Percentiles rank a stretch among this genome's conserved stretches.
Conservation (phyloP, 2,329 filamentous ascomycete species). For the Albifimbria verrucaria region DNA sequence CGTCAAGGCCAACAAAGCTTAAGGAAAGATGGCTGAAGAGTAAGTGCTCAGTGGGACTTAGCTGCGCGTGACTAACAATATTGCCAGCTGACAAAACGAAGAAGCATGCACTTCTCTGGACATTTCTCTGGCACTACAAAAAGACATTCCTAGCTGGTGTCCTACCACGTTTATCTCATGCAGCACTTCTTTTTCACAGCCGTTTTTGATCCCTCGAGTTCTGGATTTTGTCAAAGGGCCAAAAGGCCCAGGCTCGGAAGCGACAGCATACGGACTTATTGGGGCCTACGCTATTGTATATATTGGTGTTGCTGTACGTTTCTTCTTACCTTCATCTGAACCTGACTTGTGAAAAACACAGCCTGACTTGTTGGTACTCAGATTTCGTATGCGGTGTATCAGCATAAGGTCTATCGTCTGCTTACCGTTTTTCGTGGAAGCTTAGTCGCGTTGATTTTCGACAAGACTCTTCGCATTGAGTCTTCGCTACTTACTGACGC, state of each 20-base stretch:
- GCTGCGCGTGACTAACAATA: background rate
- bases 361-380: background rate
- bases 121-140: conserved; percentile 20
- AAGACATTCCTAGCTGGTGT: conserved; percentile 25
- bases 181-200: conserved; percentile 37
- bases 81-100: conserved; percentile 14
- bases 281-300: conserved; percentile 35
- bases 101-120: conserved; percentile 17
- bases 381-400: conserved; percentile 4
- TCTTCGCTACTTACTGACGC: conserved; percentile 25
- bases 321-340: too few species aligned
- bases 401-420: conserved; percentile 30
- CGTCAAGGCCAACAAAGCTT: conserved; percentile 10
- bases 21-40: conserved; percentile 10
- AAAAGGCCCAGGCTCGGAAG: conserved; percentile 18
- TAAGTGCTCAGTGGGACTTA: background rate
- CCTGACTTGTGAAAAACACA: background rate
- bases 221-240: conserved; percentile 25
- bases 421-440: conserved; percentile 30
- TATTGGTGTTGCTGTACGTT: conserved; percentile 34
- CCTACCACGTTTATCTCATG: conserved; percentile 30
- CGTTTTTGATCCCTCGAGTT: conserved; percentile 36
- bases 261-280: conserved; percentile 33
- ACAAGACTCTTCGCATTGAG: conserved; percentile 35
- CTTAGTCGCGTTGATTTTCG: conserved; percentile 44